phyloP scores from a whole-genome alignment of 2,329 filamentous ascomycete species.

The Thielaviopsis ethacetica region DNA sequence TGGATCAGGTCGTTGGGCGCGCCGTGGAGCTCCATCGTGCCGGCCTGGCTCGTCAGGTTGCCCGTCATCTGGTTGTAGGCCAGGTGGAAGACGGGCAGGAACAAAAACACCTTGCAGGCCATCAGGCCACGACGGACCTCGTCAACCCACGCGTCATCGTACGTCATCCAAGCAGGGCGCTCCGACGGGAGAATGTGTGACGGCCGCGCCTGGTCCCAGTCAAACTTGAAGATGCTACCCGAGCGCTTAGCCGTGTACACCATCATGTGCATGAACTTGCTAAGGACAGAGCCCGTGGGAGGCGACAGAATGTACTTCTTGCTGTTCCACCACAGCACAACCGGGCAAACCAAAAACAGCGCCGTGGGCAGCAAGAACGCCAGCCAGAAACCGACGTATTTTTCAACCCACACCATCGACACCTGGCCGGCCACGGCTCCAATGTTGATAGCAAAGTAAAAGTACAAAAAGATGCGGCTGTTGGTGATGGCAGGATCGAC shows the following conservation, averaged over 20 bases:
- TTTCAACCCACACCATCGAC: constrained; percentile 57
- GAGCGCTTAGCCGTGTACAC: constrained; percentile 44
- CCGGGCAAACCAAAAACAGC: constrained; percentile 45
- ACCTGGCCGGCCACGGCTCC: constrained; percentile 45
- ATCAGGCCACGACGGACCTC: constrained; percentile 55
- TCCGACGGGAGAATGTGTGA: constrained; percentile 37
- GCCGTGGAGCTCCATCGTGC: constrained; percentile 49
- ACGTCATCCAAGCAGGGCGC: constrained; percentile 61
- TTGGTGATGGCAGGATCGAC: constrained; percentile 54
- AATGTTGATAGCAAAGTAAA: constrained; percentile 43
- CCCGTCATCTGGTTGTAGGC: constrained; percentile 44
- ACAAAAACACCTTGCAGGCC: constrained; percentile 56
- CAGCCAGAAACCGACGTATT: constrained; percentile 62
- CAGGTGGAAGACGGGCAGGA: constrained; percentile 46
- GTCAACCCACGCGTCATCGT: constrained; percentile 71
- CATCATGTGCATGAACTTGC: constrained; percentile 48
- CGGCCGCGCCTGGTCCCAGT: constrained; percentile 56
- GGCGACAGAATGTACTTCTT: constrained; percentile 44
- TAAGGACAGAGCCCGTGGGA: constrained; percentile 55
- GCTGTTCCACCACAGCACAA: constrained; percentile 44
- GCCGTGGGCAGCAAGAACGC: constrained; percentile 51
- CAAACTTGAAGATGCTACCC: constrained; percentile 43
- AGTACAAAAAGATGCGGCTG: constrained; percentile 51
- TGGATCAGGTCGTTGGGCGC: constrained; percentile 64
- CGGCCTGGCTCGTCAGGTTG: constrained; percentile 47